Conservation (phyloP, 805 yeast genomes). For the Ogataea siamensis region DNA sequence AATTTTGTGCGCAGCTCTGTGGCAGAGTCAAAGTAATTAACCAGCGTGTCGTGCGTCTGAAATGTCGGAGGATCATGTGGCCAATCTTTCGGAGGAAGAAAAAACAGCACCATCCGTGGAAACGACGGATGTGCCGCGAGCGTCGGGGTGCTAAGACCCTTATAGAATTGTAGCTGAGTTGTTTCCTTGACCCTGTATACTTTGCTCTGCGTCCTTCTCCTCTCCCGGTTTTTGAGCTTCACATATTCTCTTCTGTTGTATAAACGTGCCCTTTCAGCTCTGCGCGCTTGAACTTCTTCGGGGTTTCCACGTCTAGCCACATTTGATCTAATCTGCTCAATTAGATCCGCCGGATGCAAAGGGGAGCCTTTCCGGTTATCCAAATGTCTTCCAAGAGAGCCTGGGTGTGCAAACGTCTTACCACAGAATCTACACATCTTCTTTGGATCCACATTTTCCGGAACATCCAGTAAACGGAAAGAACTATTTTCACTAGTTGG, state of each 20-base stretch:
- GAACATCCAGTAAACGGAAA: constrained; percentile 21
- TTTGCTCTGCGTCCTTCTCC: constrained; percentile 46
- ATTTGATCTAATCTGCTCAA: constrained; percentile 44
- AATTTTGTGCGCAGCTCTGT: constrained; percentile 22
- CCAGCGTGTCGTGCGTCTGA: constrained; percentile 40
- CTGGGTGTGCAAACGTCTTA: constrained; percentile 52
- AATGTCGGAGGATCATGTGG: constrained; percentile 53
- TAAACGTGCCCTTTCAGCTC: constrained; percentile 40
- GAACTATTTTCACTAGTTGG: neutral
- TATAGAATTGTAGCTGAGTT: constrained; percentile 36
- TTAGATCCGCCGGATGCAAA: constrained; percentile 48
- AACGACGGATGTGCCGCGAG: constrained; percentile 46
- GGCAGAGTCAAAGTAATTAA: constrained; percentile 21
- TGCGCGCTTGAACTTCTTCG: constrained; percentile 39
- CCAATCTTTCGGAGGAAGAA: constrained; percentile 46
- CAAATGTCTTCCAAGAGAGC: constrained; percentile 59
- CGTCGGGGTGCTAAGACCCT: constrained; percentile 37
- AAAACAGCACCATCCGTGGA: constrained; percentile 47
- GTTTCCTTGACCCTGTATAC: constrained; percentile 39
- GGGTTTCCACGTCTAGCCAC: constrained; percentile 54
- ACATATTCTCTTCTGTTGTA: constrained; percentile 50
- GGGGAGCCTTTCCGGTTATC: constrained; percentile 54
- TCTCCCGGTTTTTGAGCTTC: constrained; percentile 41
- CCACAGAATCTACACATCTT: constrained; percentile 52
- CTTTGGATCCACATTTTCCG: constrained; percentile 32